A percentile compares a stretch with the other conserved stretches of the same genome.
Evolutionary conservation across 2,329 filamentous ascomycete species (phyloP).

Genomic region (Diaporthe velutina): DNA sequence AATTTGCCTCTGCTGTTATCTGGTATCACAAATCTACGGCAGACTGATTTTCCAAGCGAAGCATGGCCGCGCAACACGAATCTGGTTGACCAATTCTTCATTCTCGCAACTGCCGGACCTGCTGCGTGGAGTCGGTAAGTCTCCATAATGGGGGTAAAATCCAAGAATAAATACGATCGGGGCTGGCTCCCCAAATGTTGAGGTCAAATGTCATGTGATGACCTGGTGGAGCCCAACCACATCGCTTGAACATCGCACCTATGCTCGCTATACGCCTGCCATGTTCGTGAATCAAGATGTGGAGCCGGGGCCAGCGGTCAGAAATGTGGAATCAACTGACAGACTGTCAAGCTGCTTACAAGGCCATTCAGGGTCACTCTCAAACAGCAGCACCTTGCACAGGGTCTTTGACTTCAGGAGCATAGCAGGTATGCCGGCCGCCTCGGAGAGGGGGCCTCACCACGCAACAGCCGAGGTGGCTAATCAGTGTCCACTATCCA

Average conservation of each 20-base stretch:
- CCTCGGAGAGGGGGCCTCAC: neutral
- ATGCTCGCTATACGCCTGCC: neutral
- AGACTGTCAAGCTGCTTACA: neutral
- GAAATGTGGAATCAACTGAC: neutral
- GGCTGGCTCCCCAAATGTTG: neutral
- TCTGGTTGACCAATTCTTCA: neutral
- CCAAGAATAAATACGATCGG: constrained; percentile 11
- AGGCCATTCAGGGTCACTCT: neutral
- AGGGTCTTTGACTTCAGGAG: neutral
- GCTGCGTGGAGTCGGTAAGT: neutral
- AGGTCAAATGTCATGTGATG: constrained; percentile 13
- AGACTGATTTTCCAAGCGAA: neutral
- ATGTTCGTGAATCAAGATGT: neutral
- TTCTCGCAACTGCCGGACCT: constrained; percentile 5
- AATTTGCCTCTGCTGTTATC: neutral
- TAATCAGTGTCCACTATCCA: too few relatives aligned
- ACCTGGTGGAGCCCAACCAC: neutral
- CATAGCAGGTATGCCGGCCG: neutral
- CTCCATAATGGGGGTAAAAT: constrained; percentile 8
- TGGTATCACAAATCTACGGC: neutral
- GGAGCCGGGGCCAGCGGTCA: neutral
- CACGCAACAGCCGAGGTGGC: neutral
- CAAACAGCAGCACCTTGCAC: neutral
- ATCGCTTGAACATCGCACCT: neutral
- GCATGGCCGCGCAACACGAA: neutral